phyloP scores from a whole-genome alignment of 1,284 basidiomycete genomes.

The Lignosus rhinocerotis region DNA sequence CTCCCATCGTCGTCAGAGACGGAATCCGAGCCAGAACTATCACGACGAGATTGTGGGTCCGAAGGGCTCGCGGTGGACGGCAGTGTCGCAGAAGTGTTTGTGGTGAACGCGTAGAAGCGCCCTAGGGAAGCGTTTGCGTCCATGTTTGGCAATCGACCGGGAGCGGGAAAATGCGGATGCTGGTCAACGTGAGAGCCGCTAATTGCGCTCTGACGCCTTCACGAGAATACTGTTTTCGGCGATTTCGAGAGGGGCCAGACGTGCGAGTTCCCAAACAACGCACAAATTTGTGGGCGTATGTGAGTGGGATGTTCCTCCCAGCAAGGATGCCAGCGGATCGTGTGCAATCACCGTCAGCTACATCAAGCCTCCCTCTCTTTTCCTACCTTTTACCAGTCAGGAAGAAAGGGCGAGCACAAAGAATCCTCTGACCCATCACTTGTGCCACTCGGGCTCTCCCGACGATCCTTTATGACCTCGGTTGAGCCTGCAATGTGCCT shows the following conservation, averaged over 20 bases:
- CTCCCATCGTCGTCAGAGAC: constrained; percentile 21
- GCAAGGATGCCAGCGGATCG: constrained; percentile 1
- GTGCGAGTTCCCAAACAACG: constrained; percentile 11
- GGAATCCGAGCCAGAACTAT: constrained; percentile 24
- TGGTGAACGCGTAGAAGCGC: constrained; percentile 27
- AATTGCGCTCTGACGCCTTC: constrained; percentile 6
- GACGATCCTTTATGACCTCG: constrained; percentile 12
- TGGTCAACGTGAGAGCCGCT: constrained; percentile 26
- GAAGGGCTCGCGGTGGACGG: constrained; percentile 17
- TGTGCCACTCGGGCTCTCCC: constrained; percentile 20
- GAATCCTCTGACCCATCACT: constrained; percentile 8
- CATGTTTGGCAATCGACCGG: constrained; percentile 30
- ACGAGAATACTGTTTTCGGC: constrained; percentile 17
- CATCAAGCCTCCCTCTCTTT: not conserved
- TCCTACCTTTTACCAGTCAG: constrained; percentile 2
- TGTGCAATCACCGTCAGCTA: constrained; percentile 2
- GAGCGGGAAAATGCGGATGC: constrained; percentile 24
- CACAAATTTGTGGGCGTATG: constrained; percentile 20
- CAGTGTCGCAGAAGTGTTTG: constrained; percentile 17
- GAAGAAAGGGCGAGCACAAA: constrained; percentile 8
- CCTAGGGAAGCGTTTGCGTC: constrained; percentile 25
- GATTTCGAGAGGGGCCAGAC: constrained; percentile 17
- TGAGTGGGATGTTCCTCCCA: constrained; percentile 3
- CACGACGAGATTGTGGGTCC: constrained; percentile 14
- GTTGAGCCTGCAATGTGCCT: constrained; percentile 9